Conservation (phyloP, 164 flowering plant genomes). For the grape (Vitis vinifera) region ASM3070453v1 NC_081810.1:7030501-7031000, state of each 20-base stretch:
- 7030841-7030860: conserved; percentile 57
- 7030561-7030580: conserved; percentile 61
- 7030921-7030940: conserved; percentile 45
- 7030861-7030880: conserved; percentile 75
- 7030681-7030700: conserved; percentile 74
- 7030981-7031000: conserved; percentile 9
- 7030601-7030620: conserved; percentile 74
- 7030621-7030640: conserved; percentile 72
- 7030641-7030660: conserved; percentile 83
- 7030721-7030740: conserved; percentile 67
- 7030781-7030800: conserved; percentile 85
- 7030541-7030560: conserved; percentile 93
- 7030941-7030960: conserved; percentile 23
- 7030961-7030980: conserved; percentile 3
- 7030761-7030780: conserved; percentile 88
- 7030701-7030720: conserved; percentile 63
- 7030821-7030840: conserved; percentile 77
- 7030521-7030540: conserved; percentile 77
- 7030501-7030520: conserved; percentile 73
- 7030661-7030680: conserved; percentile 86
- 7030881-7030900: conserved; percentile 91
- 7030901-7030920: conserved; percentile 90
- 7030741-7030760: conserved; percentile 71
- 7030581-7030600: conserved; percentile 80
- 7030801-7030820: conserved; percentile 93